phyloP scores from a whole-genome alignment of 2,329 filamentous ascomycete genomes.

The Aspergillus bombycis region DNA sequence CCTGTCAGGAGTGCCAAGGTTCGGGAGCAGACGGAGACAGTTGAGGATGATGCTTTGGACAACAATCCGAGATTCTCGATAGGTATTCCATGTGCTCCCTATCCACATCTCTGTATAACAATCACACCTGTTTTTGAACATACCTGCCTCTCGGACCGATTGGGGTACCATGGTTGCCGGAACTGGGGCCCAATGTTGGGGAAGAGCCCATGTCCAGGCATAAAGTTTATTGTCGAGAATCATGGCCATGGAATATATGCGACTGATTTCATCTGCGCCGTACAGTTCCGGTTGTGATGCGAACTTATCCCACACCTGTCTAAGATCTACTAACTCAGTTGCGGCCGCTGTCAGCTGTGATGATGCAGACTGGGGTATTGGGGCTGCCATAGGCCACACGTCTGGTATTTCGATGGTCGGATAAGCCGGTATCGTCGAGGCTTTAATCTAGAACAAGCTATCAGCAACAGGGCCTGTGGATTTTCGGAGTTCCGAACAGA shows the following conservation, averaged over 20 bases:
- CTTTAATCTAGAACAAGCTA: constrained; percentile 26
- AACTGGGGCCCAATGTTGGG: constrained; percentile 27
- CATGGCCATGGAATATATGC: constrained; percentile 24
- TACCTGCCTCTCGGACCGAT: constrained; percentile 29
- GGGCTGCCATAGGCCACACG: constrained; percentile 26
- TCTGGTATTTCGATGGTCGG: constrained; percentile 28
- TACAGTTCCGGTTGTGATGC: constrained; percentile 1
- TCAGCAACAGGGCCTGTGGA: not conserved
- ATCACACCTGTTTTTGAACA: constrained; percentile 32
- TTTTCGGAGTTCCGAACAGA: constrained; percentile 13
- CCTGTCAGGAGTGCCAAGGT: constrained; percentile 5
- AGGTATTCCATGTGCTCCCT: constrained; percentile 33
- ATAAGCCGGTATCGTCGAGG: constrained; percentile 20
- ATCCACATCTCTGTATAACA: constrained; percentile 36
- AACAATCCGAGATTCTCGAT: constrained; percentile 32
- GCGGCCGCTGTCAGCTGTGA: constrained; percentile 25
- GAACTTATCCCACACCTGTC: constrained; percentile 26
- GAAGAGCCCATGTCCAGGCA: constrained; percentile 29
- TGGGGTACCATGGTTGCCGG: constrained; percentile 28
- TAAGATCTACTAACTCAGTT: constrained; percentile 28
- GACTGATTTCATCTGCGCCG: constrained; percentile 12
- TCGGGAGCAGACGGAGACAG: constrained; percentile 25
- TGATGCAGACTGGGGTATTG: constrained; percentile 20
- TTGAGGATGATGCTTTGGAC: constrained; percentile 31
- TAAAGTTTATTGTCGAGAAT: constrained; percentile 26